Evolutionary conservation across 345 rosid species (phyloP).

Genomic region (Pseudoturritis turrita): DNA sequence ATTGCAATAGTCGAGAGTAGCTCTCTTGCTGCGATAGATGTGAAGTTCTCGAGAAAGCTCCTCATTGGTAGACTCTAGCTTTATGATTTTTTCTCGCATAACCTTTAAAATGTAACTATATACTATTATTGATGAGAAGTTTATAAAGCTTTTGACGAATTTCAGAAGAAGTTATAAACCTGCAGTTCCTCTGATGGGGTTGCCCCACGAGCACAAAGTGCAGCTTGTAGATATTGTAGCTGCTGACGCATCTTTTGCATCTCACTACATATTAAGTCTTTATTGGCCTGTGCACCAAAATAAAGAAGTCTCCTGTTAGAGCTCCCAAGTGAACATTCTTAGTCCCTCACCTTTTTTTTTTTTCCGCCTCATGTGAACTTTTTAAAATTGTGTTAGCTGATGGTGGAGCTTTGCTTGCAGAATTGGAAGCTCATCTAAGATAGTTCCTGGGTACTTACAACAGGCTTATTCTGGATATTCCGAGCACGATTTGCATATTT

Average conservation of each 20-base stretch:
- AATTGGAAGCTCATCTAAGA: background rate
- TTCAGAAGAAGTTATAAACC: conserved; percentile 34
- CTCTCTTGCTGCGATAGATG: conserved; percentile 55
- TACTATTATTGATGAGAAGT: conserved; percentile 1
- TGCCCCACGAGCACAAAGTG: conserved; percentile 54
- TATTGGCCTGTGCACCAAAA: conserved; percentile 49
- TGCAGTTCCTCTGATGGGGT: conserved; percentile 51
- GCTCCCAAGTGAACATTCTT: background rate
- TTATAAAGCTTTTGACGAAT: background rate
- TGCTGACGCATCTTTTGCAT: conserved; percentile 76
- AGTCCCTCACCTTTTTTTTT: background rate
- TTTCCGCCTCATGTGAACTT: background rate
- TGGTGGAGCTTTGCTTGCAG: background rate
- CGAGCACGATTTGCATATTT: conserved; percentile 90
- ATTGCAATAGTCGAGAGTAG: conserved; percentile 42
- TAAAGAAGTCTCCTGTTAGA: background rate
- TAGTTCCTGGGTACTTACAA: conserved; percentile 44
- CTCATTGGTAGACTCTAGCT: conserved; percentile 66
- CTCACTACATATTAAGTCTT: conserved; percentile 66
- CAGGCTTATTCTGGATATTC: conserved; percentile 76
- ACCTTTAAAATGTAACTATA: conserved; percentile 31
- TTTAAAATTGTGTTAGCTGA: background rate
- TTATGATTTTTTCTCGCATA: conserved; percentile 58
- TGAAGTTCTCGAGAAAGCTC: conserved; percentile 73
- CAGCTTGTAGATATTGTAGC: conserved; percentile 58